These are phyloP conservation scores for Austroboletus festivus DNA, from an alignment of 768 basidiomycete genomes.

Conservation along the genomic window DNA sequence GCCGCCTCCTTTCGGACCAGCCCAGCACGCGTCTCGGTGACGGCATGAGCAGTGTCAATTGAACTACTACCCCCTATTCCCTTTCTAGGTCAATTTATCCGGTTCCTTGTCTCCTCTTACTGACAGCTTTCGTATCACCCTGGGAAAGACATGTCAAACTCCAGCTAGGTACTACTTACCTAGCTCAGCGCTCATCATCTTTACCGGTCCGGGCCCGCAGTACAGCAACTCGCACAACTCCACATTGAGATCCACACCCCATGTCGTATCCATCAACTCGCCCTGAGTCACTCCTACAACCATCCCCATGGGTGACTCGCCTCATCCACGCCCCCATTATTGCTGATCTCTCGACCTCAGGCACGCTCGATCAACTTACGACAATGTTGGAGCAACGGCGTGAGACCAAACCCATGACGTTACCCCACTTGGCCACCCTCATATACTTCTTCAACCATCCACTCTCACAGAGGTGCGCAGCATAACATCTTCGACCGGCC, in stretches of 20 bases:
- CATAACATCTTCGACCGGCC: slow-evolving; percentile 11
- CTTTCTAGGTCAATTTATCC: slow-evolving; percentile 8
- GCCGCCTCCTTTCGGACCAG: slow-evolving; percentile 12
- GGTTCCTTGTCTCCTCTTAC: background rate
- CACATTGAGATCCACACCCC: no score
- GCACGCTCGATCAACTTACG: slow-evolving; percentile 17
- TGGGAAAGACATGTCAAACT: slow-evolving; percentile 6
- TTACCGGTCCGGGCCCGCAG: background rate
- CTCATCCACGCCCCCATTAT: background rate
- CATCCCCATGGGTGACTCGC: slow-evolving; percentile 1
- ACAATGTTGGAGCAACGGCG: slow-evolving; percentile 8
- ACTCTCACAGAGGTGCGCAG: background rate
- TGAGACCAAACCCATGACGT: slow-evolving; percentile 10
- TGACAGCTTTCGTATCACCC: slow-evolving; percentile 5
- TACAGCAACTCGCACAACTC: background rate
- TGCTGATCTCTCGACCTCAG: slow-evolving; percentile 2
- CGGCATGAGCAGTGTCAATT: slow-evolving; percentile 9
- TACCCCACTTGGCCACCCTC: slow-evolving; percentile 1
- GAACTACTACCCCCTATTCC: slow-evolving; percentile 5
- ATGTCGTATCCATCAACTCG: slow-evolving; percentile 1
- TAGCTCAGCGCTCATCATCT: background rate
- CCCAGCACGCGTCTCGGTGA: slow-evolving; percentile 14
- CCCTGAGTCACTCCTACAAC: no score
- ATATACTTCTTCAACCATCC: slow-evolving; percentile 5
- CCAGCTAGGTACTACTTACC: background rate